phyloP scores from a whole-genome alignment of 75 land plant genomes.

The Ceratopteris richardii region DNA sequence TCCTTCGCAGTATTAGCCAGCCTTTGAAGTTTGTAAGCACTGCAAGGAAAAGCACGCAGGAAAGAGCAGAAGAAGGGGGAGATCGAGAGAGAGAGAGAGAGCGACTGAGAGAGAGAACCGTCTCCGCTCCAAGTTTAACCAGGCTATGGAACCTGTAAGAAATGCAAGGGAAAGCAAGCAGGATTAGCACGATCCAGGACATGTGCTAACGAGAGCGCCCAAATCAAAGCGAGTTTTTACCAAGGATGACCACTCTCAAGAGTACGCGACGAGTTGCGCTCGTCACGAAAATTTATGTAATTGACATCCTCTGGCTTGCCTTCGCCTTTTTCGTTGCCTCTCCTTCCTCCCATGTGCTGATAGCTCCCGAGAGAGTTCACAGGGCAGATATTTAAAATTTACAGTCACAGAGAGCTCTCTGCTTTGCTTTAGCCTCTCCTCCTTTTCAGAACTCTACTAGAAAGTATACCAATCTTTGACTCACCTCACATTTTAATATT shows the following conservation, averaged over 20 bases:
- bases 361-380: too few relatives aligned
- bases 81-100: constrained; percentile 1
- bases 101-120: not conserved
- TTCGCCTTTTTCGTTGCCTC: not conserved
- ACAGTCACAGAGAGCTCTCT: too few relatives aligned
- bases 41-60: not conserved
- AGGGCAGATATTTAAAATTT: too few relatives aligned
- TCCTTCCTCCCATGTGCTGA: too few relatives aligned
- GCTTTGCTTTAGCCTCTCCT: too few relatives aligned
- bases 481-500: too few relatives aligned
- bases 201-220: not conserved
- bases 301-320: not conserved
- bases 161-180: not conserved
- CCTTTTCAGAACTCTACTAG: too few relatives aligned
- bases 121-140: not conserved
- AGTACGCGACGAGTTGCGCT: not conserved
- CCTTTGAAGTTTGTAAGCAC: too few relatives aligned
- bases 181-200: not conserved
- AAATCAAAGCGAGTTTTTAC: not conserved
- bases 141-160: not conserved
- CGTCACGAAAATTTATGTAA: not conserved
- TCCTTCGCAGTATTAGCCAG: not conserved
- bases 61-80: not conserved
- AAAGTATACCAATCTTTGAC: too few relatives aligned
- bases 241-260: not conserved